Evolutionary conservation across 2,329 filamentous ascomycete species (phyloP).

Genomic region (Fusarium liriodendri): DNA sequence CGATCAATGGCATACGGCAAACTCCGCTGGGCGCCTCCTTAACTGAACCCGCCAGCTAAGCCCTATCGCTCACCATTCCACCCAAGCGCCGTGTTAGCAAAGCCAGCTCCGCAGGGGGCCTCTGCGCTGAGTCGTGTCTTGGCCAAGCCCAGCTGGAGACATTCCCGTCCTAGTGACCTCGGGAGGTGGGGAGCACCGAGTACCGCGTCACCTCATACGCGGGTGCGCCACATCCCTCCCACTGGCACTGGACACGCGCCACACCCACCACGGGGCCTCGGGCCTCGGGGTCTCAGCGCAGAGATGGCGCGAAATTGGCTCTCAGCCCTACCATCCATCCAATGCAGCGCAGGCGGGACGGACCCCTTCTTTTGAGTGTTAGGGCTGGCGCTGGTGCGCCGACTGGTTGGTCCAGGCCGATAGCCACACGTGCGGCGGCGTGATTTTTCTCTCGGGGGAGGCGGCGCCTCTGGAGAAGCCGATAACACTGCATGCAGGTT

Average conservation of each 20-base stretch:
- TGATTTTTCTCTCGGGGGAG: background rate
- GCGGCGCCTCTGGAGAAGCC: background rate
- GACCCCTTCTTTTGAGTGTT: slow-evolving; percentile 2
- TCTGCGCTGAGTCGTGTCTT: slow-evolving; percentile 24
- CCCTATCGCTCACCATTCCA: slow-evolving; percentile 22
- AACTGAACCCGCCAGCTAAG: slow-evolving; percentile 21
- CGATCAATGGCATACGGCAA: slow-evolving; percentile 1
- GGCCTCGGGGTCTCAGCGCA: background rate
- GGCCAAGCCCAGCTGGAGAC: background rate
- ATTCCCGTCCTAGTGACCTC: slow-evolving; percentile 8
- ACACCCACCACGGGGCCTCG: slow-evolving; percentile 3
- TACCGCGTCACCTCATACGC: background rate
- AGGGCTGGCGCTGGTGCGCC: slow-evolving; percentile 2
- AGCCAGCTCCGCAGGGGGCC: background rate
- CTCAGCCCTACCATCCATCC: slow-evolving; percentile 10
- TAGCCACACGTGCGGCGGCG: background rate
- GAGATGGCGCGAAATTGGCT: background rate
- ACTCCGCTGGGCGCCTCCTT: background rate
- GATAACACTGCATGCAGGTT: background rate
- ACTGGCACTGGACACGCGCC: background rate
- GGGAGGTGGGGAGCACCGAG: slow-evolving; percentile 5
- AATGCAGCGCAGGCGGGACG: background rate
- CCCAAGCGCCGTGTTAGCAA: background rate
- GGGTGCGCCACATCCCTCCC: background rate
- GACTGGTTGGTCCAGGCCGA: background rate